A percentile compares a stretch with the other conserved stretches of the same genome.
phyloP scores from a whole-genome alignment of 2,329 filamentous ascomycete species.

The Epichloe hybrida region DNA sequence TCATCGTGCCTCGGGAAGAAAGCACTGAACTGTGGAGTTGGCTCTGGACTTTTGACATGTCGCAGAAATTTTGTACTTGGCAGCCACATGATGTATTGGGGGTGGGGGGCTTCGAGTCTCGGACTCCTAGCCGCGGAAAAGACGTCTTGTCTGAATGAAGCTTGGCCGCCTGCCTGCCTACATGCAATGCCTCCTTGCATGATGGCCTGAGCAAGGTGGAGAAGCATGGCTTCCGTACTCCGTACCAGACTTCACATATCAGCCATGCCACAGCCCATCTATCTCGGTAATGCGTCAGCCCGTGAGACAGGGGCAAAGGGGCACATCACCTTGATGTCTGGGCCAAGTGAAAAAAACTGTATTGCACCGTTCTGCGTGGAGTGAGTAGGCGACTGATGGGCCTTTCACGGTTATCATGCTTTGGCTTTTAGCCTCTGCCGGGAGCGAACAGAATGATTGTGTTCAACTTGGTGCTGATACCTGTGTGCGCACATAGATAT shows the following conservation, averaged over 20 bases:
- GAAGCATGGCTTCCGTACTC: not conserved
- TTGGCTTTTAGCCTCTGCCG: not conserved
- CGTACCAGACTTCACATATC: not conserved
- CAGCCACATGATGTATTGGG: not conserved
- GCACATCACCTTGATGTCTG: not conserved
- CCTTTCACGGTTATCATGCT: not conserved
- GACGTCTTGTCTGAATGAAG: not conserved
- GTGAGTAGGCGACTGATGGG: not conserved
- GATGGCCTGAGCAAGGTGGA: not conserved
- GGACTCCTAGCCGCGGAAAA: not conserved
- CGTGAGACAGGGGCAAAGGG: not conserved
- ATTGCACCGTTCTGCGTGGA: not conserved
- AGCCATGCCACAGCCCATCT: not conserved
- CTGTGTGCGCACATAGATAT: not conserved
- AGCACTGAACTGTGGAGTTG: not conserved
- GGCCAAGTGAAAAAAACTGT: not conserved
- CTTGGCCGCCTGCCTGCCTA: not conserved
- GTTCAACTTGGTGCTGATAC: not conserved
- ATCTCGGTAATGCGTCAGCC: not conserved
- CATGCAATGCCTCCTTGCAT: slow-evolving; percentile 1
- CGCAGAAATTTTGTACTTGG: not conserved
- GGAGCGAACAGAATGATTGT: not conserved
- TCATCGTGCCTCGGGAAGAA: no score
- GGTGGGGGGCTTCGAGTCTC: not conserved
- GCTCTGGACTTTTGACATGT: not conserved